Evolutionary conservation across 2,329 filamentous ascomycete species (phyloP).

Genomic region (Stemphylium vesicarium): DNA sequence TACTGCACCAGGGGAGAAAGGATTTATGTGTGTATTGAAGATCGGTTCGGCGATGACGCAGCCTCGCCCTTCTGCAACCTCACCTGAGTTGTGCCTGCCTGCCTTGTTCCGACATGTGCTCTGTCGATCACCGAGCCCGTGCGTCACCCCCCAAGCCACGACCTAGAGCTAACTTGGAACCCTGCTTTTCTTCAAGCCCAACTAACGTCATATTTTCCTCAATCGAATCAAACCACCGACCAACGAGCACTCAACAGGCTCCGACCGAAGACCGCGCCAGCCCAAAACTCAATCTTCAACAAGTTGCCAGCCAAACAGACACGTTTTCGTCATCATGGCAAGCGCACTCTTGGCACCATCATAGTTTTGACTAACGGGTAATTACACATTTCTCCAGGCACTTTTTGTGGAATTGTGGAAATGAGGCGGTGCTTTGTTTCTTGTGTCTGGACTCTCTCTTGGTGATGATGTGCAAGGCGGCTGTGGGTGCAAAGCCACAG

Average conservation of each 20-base stretch:
- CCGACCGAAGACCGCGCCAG: not conserved
- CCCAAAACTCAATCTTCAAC: slow-evolving; percentile 2
- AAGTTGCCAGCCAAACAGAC: not conserved
- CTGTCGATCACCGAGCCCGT: slow-evolving; percentile 7
- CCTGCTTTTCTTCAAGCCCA: slow-evolving; percentile 4
- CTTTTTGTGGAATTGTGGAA: not conserved
- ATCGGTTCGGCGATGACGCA: slow-evolving; percentile 14
- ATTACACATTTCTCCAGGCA: not conserved
- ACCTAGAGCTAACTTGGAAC: not conserved
- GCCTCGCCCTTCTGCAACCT: slow-evolving; percentile 1
- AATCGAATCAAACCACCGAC: slow-evolving; percentile 1
- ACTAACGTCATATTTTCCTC: slow-evolving; percentile 7
- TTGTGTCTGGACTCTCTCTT: not conserved
- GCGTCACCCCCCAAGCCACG: slow-evolving; percentile 6
- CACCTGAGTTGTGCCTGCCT: slow-evolving; percentile 7
- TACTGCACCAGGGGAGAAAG: not conserved
- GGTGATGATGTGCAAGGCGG: not conserved
- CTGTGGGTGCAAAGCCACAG: slow-evolving; percentile 1
- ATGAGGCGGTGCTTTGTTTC: not conserved
- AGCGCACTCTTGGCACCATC: slow-evolving; percentile 7
- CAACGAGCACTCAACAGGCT: not conserved
- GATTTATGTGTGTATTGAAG: slow-evolving; percentile 10
- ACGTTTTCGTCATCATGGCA: not conserved
- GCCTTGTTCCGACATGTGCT: slow-evolving; percentile 6
- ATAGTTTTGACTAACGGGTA: not conserved